These are phyloP conservation scores for Coemansia reversa DNA, from an alignment of 192 early-diverging fungal species.

Conservation along the genomic window DNA sequence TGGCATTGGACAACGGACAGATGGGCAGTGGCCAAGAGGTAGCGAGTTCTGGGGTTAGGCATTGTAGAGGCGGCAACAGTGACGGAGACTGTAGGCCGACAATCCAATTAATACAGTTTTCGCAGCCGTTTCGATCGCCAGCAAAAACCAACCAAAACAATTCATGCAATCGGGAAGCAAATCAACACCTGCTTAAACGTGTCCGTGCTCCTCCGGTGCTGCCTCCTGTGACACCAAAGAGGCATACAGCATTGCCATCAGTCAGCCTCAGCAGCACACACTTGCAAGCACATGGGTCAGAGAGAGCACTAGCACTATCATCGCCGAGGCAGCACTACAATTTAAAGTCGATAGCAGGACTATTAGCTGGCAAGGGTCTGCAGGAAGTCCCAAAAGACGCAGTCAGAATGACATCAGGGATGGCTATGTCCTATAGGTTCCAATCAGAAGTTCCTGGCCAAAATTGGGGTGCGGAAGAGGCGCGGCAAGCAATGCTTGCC, in stretches of 20 bases:
- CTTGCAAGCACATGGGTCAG: neutral
- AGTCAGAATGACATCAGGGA: conserved; percentile 19
- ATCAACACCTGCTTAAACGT: neutral
- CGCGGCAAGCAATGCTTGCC: conserved; percentile 18
- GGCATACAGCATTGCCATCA: neutral
- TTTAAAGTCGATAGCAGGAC: conserved; percentile 8
- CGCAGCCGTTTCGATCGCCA: conserved; percentile 22
- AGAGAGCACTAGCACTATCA: neutral
- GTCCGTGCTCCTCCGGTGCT: conserved; percentile 17
- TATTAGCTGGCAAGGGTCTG: conserved; percentile 1
- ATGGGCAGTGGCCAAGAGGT: neutral
- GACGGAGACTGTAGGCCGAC: neutral
- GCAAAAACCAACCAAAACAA: conserved; percentile 4
- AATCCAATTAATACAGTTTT: conserved; percentile 6
- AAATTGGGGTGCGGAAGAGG: conserved; percentile 39
- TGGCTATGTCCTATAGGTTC: conserved; percentile 16
- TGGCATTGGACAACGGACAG: neutral
- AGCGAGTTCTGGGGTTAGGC: neutral
- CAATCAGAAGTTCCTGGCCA: neutral
- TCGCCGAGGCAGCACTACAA: no score
- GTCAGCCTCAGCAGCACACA: neutral
- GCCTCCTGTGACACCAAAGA: conserved; percentile 19
- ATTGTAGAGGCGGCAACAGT: neutral
- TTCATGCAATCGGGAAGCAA: neutral
- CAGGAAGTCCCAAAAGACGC: conserved; percentile 17